A percentile compares a stretch with the other conserved stretches of the same genome.
Conservation (phyloP, 257 asterid genomes). For the Anisodus acutangulus region DNA sequence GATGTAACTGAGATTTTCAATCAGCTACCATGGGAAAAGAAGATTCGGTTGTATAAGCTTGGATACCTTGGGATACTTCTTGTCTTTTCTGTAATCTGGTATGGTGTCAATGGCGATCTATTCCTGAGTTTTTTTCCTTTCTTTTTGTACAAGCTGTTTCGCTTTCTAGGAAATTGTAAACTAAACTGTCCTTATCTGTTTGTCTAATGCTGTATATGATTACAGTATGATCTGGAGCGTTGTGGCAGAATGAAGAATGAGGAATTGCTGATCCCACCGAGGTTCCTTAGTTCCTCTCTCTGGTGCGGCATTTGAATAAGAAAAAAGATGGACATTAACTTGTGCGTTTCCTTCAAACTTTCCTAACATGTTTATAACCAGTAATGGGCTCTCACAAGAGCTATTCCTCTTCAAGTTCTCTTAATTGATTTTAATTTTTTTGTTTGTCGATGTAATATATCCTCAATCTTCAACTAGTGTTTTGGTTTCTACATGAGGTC, state of each 20-base stretch:
- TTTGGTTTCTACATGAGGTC: neutral
- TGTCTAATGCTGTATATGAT: conserved; percentile 15
- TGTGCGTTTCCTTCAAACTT: conserved; percentile 9
- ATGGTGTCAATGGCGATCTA: conserved; percentile 26
- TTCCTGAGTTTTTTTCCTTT: neutral
- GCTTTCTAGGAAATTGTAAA: neutral
- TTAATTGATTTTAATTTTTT: neutral
- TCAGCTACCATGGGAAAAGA: conserved; percentile 74
- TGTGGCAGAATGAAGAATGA: conserved; percentile 55
- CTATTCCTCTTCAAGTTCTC: neutral
- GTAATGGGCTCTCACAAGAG: conserved; percentile 12
- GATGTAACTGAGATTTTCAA: conserved; percentile 93
- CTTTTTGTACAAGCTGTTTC: neutral
- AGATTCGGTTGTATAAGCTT: conserved; percentile 67
- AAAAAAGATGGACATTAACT: neutral
- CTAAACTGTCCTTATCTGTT: neutral
- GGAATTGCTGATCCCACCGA: conserved; percentile 25
- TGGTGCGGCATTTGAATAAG: neutral
- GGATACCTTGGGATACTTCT: conserved; percentile 61
- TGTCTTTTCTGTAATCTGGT: conserved; percentile 66
- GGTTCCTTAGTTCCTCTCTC: neutral
- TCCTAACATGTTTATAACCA: neutral
- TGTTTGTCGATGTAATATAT: neutral
- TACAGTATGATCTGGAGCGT: conserved; percentile 80
- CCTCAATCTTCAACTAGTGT: neutral